Conservation (phyloP, 139 green algal genomes). For the Picochlorum sp. region DNA sequence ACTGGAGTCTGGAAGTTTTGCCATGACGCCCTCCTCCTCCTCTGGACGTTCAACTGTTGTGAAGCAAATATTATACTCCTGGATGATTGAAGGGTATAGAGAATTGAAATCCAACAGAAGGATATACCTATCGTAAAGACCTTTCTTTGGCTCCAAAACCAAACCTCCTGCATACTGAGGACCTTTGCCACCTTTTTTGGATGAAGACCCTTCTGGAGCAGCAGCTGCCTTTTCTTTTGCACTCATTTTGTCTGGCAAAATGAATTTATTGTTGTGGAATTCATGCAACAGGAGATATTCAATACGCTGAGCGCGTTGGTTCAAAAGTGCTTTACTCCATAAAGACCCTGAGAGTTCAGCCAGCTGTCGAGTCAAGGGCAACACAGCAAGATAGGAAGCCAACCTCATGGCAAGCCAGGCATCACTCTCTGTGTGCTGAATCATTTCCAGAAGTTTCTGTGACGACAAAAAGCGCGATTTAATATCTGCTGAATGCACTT, state of each 20-base stretch:
- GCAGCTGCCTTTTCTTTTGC: constrained; percentile 38
- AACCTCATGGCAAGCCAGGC: constrained; percentile 88
- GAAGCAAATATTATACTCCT: constrained; percentile 99
- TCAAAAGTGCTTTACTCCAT: constrained; percentile 72
- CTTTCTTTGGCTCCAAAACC: constrained; percentile 97
- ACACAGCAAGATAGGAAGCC: constrained; percentile 60
- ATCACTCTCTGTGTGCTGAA: constrained; percentile 73
- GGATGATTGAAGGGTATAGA: constrained; percentile 99
- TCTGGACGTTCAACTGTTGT: constrained; percentile 77
- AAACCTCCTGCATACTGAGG: constrained; percentile 79
- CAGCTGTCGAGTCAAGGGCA: constrained; percentile 80
- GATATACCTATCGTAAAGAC: constrained; percentile 96
- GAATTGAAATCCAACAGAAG: constrained; percentile 99
- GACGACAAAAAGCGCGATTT: constrained; percentile 38
- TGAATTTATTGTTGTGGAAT: constrained; percentile 94
- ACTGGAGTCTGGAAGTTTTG: constrained; percentile 22
- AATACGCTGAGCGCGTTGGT: constrained; percentile 88
- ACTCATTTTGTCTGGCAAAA: constrained; percentile 88
- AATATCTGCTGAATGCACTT: constrained; percentile 57
- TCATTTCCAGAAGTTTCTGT: constrained; percentile 55
- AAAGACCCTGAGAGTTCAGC: constrained; percentile 68
- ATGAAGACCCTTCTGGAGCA: not conserved
- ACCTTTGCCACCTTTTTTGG: constrained; percentile 32
- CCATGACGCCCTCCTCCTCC: constrained; percentile 30
- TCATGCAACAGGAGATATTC: constrained; percentile 98